Conservation (phyloP, 371 early-diverging fungal genomes). For the Sporodiniella umbellata region DNA sequence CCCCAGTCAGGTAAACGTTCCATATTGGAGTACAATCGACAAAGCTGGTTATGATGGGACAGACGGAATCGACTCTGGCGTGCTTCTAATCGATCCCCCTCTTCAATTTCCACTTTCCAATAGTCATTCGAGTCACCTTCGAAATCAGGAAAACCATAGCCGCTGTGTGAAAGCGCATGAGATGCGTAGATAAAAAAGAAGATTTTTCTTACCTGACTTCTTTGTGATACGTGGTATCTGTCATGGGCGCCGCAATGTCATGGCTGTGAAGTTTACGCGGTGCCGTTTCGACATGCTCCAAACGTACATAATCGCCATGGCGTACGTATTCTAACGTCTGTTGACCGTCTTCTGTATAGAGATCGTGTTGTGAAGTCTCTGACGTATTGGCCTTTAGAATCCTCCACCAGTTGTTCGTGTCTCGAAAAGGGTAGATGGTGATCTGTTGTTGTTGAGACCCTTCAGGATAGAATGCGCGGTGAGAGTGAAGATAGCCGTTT, state of each 20-base stretch:
- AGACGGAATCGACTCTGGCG: slow-evolving; percentile 68
- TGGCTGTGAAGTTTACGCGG: slow-evolving; percentile 46
- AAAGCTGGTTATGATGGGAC: slow-evolving; percentile 69
- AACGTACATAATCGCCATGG: slow-evolving; percentile 54
- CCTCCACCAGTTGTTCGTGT: slow-evolving; percentile 87
- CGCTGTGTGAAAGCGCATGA: slow-evolving; percentile 22
- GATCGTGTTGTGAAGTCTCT: not conserved
- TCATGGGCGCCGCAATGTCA: slow-evolving; percentile 69
- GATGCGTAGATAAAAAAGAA: not conserved
- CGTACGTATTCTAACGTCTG: slow-evolving; percentile 45
- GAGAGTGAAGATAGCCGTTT: slow-evolving; percentile 89
- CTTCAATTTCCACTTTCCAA: slow-evolving; percentile 69
- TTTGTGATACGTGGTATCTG: slow-evolving; percentile 85
- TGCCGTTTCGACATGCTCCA: slow-evolving; percentile 53
- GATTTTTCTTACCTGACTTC: slow-evolving; percentile 64
- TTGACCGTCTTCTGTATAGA: slow-evolving; percentile 24
- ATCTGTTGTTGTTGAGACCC: slow-evolving; percentile 93
- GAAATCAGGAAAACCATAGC: slow-evolving; percentile 55
- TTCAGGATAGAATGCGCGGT: slow-evolving; percentile 75
- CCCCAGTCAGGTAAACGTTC: slow-evolving; percentile 97
- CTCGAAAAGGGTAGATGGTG: slow-evolving; percentile 89
- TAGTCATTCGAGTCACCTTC: slow-evolving; percentile 63
- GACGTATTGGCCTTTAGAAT: slow-evolving; percentile 49
- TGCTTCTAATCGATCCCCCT: slow-evolving; percentile 53
- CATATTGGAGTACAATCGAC: slow-evolving; percentile 75